Evolutionary conservation across 2,329 filamentous ascomycete genomes (phyloP).

Genomic region (Penicillium sp.): DNA sequence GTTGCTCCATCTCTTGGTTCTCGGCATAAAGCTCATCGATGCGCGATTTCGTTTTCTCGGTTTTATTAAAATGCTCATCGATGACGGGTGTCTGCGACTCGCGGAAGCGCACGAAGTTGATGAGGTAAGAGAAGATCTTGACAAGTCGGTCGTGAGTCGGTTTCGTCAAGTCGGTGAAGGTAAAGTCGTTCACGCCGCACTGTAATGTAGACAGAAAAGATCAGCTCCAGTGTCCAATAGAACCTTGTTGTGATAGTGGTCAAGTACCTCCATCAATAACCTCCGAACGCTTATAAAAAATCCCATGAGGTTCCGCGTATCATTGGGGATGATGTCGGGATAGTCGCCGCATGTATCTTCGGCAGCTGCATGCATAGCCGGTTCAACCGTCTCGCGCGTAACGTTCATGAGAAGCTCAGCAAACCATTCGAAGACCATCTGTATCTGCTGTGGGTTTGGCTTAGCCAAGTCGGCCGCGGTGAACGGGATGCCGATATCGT

Average conservation of each 20-base stretch:
- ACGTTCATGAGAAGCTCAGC: constrained; percentile 90
- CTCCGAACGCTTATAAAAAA: constrained; percentile 82
- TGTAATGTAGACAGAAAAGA: constrained; percentile 30
- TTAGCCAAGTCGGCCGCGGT: constrained; percentile 82
- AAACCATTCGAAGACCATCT: constrained; percentile 98
- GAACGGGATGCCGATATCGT: constrained; percentile 90
- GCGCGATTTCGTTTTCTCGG: constrained; percentile 75
- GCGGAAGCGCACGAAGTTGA: constrained; percentile 97
- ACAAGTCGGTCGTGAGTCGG: constrained; percentile 85
- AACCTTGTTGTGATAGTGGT: not conserved
- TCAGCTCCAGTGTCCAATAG: not conserved
- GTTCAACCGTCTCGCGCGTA: constrained; percentile 87
- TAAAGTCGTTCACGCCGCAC: constrained; percentile 90
- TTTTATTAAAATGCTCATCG: constrained; percentile 88
- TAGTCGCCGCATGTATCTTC: constrained; percentile 82
- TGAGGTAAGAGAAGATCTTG: constrained; percentile 95
- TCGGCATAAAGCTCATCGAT: constrained; percentile 81
- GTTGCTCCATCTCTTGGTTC: constrained; percentile 79
- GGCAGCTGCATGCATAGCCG: constrained; percentile 86
- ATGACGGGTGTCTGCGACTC: constrained; percentile 86
- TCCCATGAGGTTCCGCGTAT: constrained; percentile 90
- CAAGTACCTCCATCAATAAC: constrained; percentile 61
- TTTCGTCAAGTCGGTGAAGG: constrained; percentile 84
- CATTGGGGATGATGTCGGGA: constrained; percentile 73
- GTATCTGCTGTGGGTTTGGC: constrained; percentile 87